Evolutionary conservation across 2,329 filamentous ascomycete genomes (phyloP).

Genomic region (Ophiostoma himal-ulmi): DNA sequence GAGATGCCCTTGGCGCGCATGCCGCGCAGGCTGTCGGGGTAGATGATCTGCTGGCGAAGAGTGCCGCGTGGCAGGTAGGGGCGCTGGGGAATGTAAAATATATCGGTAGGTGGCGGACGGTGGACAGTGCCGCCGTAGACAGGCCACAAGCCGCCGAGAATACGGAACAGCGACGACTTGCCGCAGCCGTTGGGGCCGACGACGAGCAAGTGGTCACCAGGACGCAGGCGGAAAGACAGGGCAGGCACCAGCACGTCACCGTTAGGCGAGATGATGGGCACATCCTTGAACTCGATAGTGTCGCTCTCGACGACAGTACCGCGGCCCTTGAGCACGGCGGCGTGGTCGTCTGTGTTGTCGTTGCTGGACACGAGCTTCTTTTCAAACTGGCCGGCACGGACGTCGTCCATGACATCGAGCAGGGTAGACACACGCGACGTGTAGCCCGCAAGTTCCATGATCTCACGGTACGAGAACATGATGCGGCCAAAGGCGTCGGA

Average conservation of each 20-base stretch:
- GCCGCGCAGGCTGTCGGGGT: slow-evolving; percentile 80
- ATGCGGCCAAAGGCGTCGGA: slow-evolving; percentile 93
- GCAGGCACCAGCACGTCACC: slow-evolving; percentile 84
- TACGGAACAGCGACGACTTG: slow-evolving; percentile 93
- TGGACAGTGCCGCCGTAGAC: slow-evolving; percentile 92
- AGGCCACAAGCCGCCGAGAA: slow-evolving; percentile 92
- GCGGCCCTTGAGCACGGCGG: slow-evolving; percentile 72
- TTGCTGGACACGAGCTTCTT: slow-evolving; percentile 94
- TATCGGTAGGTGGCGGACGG: slow-evolving; percentile 85
- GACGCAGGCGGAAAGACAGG: slow-evolving; percentile 78
- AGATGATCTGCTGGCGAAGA: slow-evolving; percentile 94
- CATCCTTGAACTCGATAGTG: slow-evolving; percentile 77
- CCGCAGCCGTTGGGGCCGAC: slow-evolving; percentile 96
- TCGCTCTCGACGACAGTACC: slow-evolving; percentile 76
- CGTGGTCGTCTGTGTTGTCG: slow-evolving; percentile 71
- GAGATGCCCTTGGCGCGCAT: slow-evolving; percentile 81
- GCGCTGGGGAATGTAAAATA: slow-evolving; percentile 96
- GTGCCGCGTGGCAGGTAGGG: slow-evolving; percentile 89
- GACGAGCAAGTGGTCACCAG: slow-evolving; percentile 86
- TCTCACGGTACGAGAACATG: slow-evolving; percentile 97
- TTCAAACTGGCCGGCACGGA: slow-evolving; percentile 82
- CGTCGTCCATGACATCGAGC: slow-evolving; percentile 90
- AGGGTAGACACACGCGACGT: slow-evolving; percentile 87
- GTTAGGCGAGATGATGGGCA: slow-evolving; percentile 92
- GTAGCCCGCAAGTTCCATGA: slow-evolving; percentile 92